Evolutionary conservation across 2,329 filamentous ascomycete species (phyloP).

Genomic region (Myriosclerotinia scirpicola): DNA sequence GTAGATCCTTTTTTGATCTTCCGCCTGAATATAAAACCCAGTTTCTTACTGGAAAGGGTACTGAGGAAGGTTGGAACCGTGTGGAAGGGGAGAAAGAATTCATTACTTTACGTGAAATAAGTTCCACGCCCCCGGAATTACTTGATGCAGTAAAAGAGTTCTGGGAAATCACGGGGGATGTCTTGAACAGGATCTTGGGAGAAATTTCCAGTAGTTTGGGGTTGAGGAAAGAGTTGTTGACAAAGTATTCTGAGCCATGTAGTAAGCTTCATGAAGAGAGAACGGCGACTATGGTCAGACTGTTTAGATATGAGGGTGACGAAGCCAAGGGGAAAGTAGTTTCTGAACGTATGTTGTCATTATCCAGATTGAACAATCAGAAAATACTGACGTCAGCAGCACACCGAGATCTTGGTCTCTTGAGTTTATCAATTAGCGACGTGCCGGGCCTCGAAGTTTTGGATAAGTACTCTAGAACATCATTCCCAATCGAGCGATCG

Average conservation of each 20-base stretch:
- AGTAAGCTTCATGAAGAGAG: constrained; percentile 25
- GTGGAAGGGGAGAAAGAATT: constrained; percentile 38
- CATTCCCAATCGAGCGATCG: constrained; percentile 33
- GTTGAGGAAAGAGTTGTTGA: constrained; percentile 30
- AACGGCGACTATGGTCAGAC: constrained; percentile 34
- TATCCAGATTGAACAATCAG: too few relatives aligned
- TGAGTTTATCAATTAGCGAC: constrained; percentile 36
- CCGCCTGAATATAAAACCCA: constrained; percentile 30
- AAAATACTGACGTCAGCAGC: constrained; percentile 22
- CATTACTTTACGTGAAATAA: constrained; percentile 33
- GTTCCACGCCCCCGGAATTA: constrained; percentile 28
- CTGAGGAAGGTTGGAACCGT: constrained; percentile 34
- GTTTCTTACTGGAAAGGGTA: constrained; percentile 30
- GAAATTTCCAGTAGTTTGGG: constrained; percentile 33
- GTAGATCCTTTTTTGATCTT: constrained; percentile 34
- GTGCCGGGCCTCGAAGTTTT: constrained; percentile 36
- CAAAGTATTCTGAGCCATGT: constrained; percentile 33
- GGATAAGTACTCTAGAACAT: constrained; percentile 26
- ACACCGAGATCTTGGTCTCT: constrained; percentile 34
- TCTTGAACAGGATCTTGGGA: constrained; percentile 31
- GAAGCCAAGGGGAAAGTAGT: constrained; percentile 27
- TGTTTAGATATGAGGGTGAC: constrained; percentile 36
- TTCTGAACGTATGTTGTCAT: constrained; percentile 32
- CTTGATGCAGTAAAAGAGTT: constrained; percentile 28
- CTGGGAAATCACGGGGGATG: constrained; percentile 29